phyloP scores from a whole-genome alignment of 2,329 filamentous ascomycete species.

The Mycocentrospora acerina region DNA sequence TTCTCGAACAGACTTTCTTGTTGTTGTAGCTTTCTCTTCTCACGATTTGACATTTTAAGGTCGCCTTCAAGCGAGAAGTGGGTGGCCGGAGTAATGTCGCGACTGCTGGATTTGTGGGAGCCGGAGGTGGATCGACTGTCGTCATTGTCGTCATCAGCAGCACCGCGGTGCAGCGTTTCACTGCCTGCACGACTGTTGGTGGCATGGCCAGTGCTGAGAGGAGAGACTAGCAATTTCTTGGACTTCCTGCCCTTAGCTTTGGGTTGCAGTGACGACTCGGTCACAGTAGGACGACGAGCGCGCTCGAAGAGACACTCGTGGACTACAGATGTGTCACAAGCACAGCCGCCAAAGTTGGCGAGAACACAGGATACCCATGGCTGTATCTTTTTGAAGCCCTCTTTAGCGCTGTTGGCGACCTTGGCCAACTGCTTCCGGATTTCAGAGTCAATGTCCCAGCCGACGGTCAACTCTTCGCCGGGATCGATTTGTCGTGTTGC shows the following conservation, averaged over 20 bases:
- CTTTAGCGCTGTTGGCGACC: conserved; percentile 64
- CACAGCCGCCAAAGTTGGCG: conserved; percentile 78
- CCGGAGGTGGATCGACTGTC: conserved; percentile 61
- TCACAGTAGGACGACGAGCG: conserved; percentile 34
- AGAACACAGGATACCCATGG: conserved; percentile 70
- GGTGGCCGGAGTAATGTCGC: conserved; percentile 62
- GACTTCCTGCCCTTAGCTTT: conserved; percentile 53
- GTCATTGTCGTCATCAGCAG: conserved; percentile 57
- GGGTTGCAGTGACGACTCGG: conserved; percentile 22
- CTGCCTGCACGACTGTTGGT: conserved; percentile 62
- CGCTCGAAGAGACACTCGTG: conserved; percentile 41
- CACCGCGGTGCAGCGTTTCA: conserved; percentile 53
- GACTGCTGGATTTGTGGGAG: conserved; percentile 58
- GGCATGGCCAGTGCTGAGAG: conserved; percentile 54
- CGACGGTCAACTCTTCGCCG: conserved; percentile 67
- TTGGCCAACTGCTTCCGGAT: conserved; percentile 60
- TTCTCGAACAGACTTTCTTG: conserved; percentile 64
- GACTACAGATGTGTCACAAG: conserved; percentile 57
- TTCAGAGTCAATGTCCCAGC: conserved; percentile 56
- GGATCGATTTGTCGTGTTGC: conserved; percentile 76
- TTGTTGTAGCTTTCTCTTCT: conserved; percentile 63
- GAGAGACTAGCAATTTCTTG: conserved; percentile 54
- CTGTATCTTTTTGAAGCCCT: conserved; percentile 61
- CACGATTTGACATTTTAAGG: conserved; percentile 60
- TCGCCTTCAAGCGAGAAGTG: conserved; percentile 51